A percentile compares a stretch with the other conserved stretches of the same genome.
phyloP scores from a whole-genome alignment of 1,284 basidiomycete genomes.

The Cutaneotrichosporon sp. region DNA sequence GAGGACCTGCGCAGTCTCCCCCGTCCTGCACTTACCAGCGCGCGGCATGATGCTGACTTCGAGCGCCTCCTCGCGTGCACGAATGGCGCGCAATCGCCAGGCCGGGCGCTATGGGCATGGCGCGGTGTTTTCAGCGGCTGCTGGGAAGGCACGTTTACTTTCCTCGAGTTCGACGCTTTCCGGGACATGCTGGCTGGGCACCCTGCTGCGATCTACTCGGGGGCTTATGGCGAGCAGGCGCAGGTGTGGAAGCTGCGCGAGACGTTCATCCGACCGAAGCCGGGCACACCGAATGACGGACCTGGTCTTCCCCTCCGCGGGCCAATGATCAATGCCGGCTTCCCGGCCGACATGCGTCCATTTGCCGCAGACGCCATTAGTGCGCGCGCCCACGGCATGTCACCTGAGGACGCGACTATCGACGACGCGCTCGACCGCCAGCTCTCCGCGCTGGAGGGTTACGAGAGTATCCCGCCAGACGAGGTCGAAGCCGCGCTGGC shows the following conservation, averaged over 20 bases:
- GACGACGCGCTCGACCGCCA: conserved; percentile 37
- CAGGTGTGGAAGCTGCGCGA: conserved; percentile 56
- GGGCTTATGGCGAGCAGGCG: conserved; percentile 54
- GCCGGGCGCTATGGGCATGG: conserved; percentile 48
- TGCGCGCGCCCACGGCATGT: conserved; percentile 2
- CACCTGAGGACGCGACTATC: conserved; percentile 39
- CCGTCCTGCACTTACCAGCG: conserved; percentile 22
- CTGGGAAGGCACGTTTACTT: conserved; percentile 56
- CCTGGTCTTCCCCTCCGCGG: conserved; percentile 28
- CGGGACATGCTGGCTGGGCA: conserved; percentile 48
- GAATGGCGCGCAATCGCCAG: conserved; percentile 45
- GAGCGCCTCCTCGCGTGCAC: conserved; percentile 44
- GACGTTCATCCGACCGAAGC: conserved; percentile 44
- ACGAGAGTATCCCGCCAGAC: conserved; percentile 33
- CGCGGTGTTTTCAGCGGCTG: conserved; percentile 50
- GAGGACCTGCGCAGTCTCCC: conserved; percentile 14
- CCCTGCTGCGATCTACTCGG: conserved; percentile 49
- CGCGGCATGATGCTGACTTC: conserved; percentile 30
- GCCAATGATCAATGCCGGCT: conserved; percentile 44
- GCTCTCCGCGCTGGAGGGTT: conserved; percentile 39
- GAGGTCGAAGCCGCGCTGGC: conserved; percentile 32
- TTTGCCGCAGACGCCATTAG: conserved; percentile 15
- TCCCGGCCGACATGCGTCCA: conserved; percentile 32
- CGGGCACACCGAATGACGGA: not conserved
- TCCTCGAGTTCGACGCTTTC: conserved; percentile 56